Evolutionary conservation across 148 eudicot species (phyloP), one percentile per base, ranked within the genome.

Genomic region (Heliamphora exappendiculata): DNA sequence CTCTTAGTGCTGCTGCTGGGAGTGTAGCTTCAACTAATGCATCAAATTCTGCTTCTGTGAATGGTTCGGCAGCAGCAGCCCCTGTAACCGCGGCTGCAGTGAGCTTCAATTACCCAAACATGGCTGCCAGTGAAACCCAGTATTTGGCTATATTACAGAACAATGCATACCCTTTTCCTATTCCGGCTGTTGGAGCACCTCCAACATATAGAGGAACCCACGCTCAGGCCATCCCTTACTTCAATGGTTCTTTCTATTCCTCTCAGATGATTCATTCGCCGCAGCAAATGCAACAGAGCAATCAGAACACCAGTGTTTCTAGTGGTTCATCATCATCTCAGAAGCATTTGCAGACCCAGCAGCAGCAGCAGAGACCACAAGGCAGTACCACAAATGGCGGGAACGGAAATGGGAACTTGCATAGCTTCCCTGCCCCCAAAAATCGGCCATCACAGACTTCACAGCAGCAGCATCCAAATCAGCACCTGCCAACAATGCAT

Each of bases 211-310:
- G 97, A 44, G 99, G 94, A 60, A 33, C 84, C 17, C 97, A 91
- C 71, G 85, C 90, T 70, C 97, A 89, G 73, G 81, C 93, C 12
- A 82, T 92, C 89, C 91, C 97, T 28, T 75, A 87, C 80, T 91
- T 87, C 82, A 93, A 89, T 45, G 92, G 98, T 49, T 83, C 97
- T 31, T 96, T 88, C 85, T 96, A 91, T 83, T 77, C 98, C 4
- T 88, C 97, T 14, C 99, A 87, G 64, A 88, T 93, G 90, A 83
- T 92, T 44, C 98, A 92, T 78, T 97, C 96, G 80, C 91, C 85
- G 4, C 81, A 81, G 78, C 88, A 83, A 70, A 49, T 78, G 41
- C 90, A 85, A 78, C 89, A 80, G 72, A 63, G 78, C 66, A 83
- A 85, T 41, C 98, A 83, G 44, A 93, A 84, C 76, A 69, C 89